These are phyloP conservation scores for Trebouxia sp. DNA, from an alignment of 139 green algal genomes.

Conservation along the genomic window DNA sequence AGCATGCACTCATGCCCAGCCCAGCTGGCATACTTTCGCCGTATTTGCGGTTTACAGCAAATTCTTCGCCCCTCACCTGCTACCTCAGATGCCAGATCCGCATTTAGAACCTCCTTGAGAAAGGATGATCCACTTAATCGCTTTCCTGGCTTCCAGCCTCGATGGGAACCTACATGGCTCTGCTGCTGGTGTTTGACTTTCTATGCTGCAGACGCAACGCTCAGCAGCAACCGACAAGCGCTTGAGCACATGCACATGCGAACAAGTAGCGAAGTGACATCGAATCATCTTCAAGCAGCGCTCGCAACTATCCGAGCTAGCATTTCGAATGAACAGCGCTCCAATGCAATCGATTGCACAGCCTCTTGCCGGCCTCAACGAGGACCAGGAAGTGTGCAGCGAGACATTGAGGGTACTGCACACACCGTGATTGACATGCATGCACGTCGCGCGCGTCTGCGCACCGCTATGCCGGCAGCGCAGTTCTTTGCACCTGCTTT, in stretches of 20 bases:
- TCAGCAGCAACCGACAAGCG: too few relatives aligned
- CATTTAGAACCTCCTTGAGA: neutral
- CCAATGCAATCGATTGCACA: neutral
- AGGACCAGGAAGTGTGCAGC: slow-evolving; percentile 31
- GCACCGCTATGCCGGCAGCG: too few relatives aligned
- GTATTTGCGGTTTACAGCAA: neutral
- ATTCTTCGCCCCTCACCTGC: neutral
- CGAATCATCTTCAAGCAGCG: neutral
- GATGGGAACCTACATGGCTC: slow-evolving; percentile 10
- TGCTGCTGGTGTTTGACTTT: slow-evolving; percentile 19
- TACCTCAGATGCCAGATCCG: neutral
- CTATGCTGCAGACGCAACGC: too few relatives aligned
- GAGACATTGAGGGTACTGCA: slow-evolving; percentile 18
- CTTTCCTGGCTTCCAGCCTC: neutral
- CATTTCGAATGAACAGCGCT: too few relatives aligned
- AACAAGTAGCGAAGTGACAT: neutral
- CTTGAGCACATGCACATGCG: neutral
- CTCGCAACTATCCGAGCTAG: too few relatives aligned
- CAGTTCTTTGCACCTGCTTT: too few relatives aligned
- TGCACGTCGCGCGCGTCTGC: too few relatives aligned
- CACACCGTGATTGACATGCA: neutral
- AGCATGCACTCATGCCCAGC: neutral
- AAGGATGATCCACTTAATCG: neutral
- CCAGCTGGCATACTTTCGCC: neutral
- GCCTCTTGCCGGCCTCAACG: neutral